Percentiles rank a stretch among this genome's conserved stretches.
phyloP scores from a whole-genome alignment of 495 filamentous ascomycete genomes.

The Penicillium odoratum region DNA sequence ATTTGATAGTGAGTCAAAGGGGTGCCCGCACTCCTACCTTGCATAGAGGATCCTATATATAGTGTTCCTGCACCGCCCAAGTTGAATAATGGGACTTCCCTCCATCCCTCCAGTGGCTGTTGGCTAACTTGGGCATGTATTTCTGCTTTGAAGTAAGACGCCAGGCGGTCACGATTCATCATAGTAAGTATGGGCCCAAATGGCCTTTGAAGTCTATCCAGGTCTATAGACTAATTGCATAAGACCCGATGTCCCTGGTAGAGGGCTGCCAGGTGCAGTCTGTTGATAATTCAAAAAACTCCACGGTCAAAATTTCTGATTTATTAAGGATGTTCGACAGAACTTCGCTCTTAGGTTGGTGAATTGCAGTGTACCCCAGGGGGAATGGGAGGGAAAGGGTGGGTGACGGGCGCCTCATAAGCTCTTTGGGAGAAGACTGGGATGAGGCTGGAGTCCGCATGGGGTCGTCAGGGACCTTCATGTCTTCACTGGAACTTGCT shows the following conservation, averaged over 20 bases:
- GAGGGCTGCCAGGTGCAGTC: background rate
- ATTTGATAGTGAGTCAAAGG: constrained; percentile 42
- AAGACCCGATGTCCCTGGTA: background rate
- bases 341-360: background rate
- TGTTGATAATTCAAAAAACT: background rate
- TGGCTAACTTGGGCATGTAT: constrained; percentile 21
- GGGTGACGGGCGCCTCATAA: background rate
- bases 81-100: constrained; percentile 13
- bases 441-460: background rate
- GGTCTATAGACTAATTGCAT: background rate
- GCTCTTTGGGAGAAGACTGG: background rate
- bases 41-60: background rate
- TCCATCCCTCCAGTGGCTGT: constrained; percentile 52
- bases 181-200: constrained; percentile 68
- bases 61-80: background rate
- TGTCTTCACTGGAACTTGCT: background rate
- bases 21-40: background rate
- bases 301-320: background rate
- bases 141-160: constrained; percentile 41
- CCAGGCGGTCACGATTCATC: constrained; percentile 50
- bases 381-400: background rate
- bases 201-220: constrained; percentile 33
- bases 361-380: background rate
- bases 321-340: background rate
- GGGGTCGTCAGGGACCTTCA: background rate